These are phyloP conservation scores for Chaetomium tenue DNA, from an alignment of 495 filamentous ascomycete species.

Conservation along the genomic window DNA sequence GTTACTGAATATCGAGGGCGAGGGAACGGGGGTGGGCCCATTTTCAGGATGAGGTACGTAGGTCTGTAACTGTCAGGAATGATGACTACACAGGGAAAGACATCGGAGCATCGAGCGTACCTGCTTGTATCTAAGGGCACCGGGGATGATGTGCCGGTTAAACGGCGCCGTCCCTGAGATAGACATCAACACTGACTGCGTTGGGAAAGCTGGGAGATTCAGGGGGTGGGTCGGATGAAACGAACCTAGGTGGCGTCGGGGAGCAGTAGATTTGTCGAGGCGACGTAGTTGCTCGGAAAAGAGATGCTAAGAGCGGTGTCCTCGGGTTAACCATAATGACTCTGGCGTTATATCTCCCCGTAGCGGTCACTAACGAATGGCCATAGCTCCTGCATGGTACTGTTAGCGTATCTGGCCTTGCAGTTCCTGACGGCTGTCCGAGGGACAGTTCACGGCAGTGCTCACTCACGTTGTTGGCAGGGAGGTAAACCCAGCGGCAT, in stretches of 20 bases:
- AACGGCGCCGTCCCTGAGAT: not conserved
- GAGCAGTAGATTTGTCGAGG: constrained; percentile 6
- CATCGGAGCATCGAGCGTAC: not conserved
- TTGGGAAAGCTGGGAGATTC: not conserved
- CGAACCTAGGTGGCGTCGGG: not conserved
- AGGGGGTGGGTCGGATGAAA: not conserved
- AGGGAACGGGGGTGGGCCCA: not conserved
- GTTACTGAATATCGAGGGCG: constrained; percentile 2
- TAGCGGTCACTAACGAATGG: not conserved
- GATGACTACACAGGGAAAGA: not conserved
- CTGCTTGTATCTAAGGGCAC: constrained; percentile 12
- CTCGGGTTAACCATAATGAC: not conserved
- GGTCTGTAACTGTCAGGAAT: not conserved
- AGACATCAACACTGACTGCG: not conserved
- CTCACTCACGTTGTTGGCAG: constrained; percentile 15
- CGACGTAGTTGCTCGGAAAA: constrained; percentile 6
- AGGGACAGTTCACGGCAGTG: not conserved
- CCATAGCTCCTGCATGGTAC: not conserved
- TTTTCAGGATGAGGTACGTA: not conserved
- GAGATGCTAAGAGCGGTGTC: not conserved
- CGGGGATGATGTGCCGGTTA: constrained; percentile 7
- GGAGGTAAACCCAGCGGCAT: constrained; percentile 17
- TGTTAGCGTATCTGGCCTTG: not conserved
- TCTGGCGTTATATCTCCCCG: no score
- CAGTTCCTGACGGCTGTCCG: not conserved